A percentile compares a stretch with the other conserved stretches of the same genome.
These are phyloP conservation scores for Thalassiosira ordinaria DNA, from an alignment of 352 stramenopile species.

Conservation along the genomic window DNA sequence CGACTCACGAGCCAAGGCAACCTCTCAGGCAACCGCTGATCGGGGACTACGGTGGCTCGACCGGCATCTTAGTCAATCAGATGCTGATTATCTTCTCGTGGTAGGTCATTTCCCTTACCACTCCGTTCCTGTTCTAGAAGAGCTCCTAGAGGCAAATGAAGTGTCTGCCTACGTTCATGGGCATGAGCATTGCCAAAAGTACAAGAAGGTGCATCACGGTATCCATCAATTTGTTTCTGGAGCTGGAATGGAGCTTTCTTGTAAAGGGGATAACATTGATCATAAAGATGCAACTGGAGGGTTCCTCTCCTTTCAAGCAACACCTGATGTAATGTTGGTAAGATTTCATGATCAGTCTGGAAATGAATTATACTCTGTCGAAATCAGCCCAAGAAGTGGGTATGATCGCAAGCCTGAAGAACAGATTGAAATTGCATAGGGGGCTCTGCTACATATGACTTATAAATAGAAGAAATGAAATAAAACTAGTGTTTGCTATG, in stretches of 20 bases:
- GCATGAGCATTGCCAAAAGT: slow-evolving; percentile 29
- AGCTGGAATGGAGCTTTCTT: slow-evolving; percentile 22
- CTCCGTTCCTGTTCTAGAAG: slow-evolving; percentile 7
- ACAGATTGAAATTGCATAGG: slow-evolving; percentile 23
- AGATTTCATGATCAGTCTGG: slow-evolving; percentile 31
- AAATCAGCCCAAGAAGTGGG: slow-evolving; percentile 6
- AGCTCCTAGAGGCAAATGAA: slow-evolving; percentile 7
- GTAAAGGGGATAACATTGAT: slow-evolving; percentile 9
- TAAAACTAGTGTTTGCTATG: too few relatives aligned
- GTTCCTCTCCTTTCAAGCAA: slow-evolving; percentile 19
- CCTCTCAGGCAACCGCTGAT: background rate
- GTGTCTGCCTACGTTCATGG: slow-evolving; percentile 27
- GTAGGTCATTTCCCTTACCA: slow-evolving; percentile 23
- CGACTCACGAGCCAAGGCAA: background rate
- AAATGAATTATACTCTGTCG: slow-evolving; percentile 2
- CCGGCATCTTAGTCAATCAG: slow-evolving; percentile 15
- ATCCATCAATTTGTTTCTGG: slow-evolving; percentile 20
- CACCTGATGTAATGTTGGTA: slow-evolving; percentile 8
- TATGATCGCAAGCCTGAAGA: background rate
- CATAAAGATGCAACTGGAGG: slow-evolving; percentile 15
- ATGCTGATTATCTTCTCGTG: slow-evolving; percentile 34
- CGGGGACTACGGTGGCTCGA: slow-evolving; percentile 17
- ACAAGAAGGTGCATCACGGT: background rate
- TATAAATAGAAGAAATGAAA: too few relatives aligned
- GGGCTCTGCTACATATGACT: too few relatives aligned